Evolutionary conservation across 768 basidiomycete species (phyloP), one percentile per base, ranked within the genome.

Genomic region (Mycena albidolilacea): DNA sequence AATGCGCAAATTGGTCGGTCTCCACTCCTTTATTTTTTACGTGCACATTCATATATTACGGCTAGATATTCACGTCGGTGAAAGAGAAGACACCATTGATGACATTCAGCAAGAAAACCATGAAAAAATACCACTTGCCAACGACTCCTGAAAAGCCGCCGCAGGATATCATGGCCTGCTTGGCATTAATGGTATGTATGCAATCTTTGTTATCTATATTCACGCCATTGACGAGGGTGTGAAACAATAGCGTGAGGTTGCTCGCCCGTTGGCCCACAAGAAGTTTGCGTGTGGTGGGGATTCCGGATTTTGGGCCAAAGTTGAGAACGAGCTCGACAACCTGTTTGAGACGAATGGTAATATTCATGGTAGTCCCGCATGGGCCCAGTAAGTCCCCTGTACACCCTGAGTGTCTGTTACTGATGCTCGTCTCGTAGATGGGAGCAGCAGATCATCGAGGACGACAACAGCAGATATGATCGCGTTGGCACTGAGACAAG

Each of bases 91-190:
- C 11, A 2, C 0, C 46, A 2, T 50, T 64, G 46, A 11, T 2
- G 35, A n/a, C 2, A 14, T 64, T 64, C 62, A 37, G 35, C 17
- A 37, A 19, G 35, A 64, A 50, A 19, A 35, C n/a, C 30, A 19
- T 64, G 19, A n/a, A 37, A 3, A 7, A 3, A 11, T 64, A 64
- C 62, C 62, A 64, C 23, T 14, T 64, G 17, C 46, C 62, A 5
- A 50, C 35, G 10, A 21, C n/a, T 9, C 62, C 62, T 1, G 7
- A 14, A 3, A 64, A 6, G 1, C 46, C 62, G 5, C 62, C 62
- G 1, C 14, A 64, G 9, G 46, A 64, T 21, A 64, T 64, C 35
- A 50, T 64, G 62, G 62, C 62, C 7, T 64, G 62, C 35, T 12
- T 64, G 17, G 62, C 62, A 2, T 11, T 64, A 0, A 64, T 50